Evolutionary conservation across 148 eudicot genomes (phyloP).

Genomic region (Selenicereus undatus): DNA sequence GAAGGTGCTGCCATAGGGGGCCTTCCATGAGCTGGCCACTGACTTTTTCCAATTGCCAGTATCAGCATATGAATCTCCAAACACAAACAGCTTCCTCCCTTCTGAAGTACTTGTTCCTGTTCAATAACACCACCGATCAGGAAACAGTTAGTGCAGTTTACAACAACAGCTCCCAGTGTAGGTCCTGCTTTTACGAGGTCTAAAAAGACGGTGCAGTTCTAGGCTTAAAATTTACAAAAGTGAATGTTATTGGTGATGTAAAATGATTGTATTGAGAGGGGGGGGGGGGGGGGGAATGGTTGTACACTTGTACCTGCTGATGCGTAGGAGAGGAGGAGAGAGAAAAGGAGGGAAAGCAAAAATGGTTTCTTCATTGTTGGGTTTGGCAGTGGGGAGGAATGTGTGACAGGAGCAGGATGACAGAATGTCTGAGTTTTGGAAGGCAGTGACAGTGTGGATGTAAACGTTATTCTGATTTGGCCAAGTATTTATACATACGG

Average conservation of each 20-base stretch:
- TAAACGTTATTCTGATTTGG: neutral
- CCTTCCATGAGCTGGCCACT: slow-evolving; percentile 45
- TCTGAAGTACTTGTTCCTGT: neutral
- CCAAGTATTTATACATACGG: neutral
- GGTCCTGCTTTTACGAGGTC: neutral
- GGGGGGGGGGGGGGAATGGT: neutral
- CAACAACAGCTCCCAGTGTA: neutral
- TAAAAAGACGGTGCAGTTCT: too few relatives aligned
- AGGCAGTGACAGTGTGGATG: neutral
- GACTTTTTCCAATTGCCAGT: slow-evolving; percentile 58
- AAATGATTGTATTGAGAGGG: neutral
- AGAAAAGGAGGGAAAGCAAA: neutral
- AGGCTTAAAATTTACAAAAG: too few relatives aligned
- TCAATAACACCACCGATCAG: neutral
- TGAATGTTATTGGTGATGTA: too few relatives aligned
- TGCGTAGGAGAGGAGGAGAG: neutral
- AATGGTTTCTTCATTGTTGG: neutral
- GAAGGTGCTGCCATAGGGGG: slow-evolving; percentile 70
- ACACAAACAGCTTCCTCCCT: slow-evolving; percentile 57
- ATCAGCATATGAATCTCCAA: slow-evolving; percentile 89
- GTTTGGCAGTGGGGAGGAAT: neutral
- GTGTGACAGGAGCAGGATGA: neutral
- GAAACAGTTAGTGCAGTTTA: neutral
- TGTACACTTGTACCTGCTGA: neutral
- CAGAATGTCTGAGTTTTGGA: neutral